A percentile compares a stretch with the other conserved stretches of the same genome.
Conservation (phyloP, 305 asterid genomes). For the Fraxinus angustifolia region DNA sequence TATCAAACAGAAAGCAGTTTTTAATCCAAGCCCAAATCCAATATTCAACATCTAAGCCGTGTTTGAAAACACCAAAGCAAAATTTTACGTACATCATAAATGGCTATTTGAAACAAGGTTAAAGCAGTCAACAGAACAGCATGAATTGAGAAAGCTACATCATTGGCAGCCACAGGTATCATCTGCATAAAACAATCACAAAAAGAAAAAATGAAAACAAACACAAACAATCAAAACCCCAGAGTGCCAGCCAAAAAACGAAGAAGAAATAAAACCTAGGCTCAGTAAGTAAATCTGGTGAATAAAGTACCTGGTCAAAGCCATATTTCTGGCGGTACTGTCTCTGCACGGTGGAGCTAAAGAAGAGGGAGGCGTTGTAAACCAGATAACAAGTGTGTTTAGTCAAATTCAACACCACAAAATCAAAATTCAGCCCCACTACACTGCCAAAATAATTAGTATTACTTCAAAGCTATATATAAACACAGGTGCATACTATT, state of each 20-base stretch:
- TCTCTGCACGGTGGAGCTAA: constrained; percentile 64
- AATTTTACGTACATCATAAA: constrained; percentile 55
- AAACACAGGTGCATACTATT: neutral
- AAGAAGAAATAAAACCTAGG: neutral
- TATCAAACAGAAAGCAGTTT: neutral
- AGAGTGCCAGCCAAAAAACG: neutral
- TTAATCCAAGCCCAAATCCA: neutral
- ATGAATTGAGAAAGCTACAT: constrained; percentile 86
- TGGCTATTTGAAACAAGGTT: constrained; percentile 68
- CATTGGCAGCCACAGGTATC: constrained; percentile 96
- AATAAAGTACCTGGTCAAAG: constrained; percentile 43
- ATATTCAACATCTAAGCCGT: neutral
- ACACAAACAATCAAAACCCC: neutral
- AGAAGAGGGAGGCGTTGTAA: constrained; percentile 82
- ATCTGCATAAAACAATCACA: constrained; percentile 46
- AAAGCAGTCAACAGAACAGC: constrained; percentile 77
- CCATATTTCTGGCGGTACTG: constrained; percentile 75
- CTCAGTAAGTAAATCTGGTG: neutral
- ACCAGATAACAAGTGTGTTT: constrained; percentile 86
- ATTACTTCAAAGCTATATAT: neutral
- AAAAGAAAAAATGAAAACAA: neutral
- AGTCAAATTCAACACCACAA: constrained; percentile 72
- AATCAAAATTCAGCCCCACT: constrained; percentile 88
- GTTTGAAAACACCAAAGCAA: neutral
- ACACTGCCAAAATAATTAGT: constrained; percentile 44